Evolutionary conservation across 2,329 filamentous ascomycete genomes (phyloP), one percentile per base, ranked within the genome.

Genomic region (Fusarium lyarnte): DNA sequence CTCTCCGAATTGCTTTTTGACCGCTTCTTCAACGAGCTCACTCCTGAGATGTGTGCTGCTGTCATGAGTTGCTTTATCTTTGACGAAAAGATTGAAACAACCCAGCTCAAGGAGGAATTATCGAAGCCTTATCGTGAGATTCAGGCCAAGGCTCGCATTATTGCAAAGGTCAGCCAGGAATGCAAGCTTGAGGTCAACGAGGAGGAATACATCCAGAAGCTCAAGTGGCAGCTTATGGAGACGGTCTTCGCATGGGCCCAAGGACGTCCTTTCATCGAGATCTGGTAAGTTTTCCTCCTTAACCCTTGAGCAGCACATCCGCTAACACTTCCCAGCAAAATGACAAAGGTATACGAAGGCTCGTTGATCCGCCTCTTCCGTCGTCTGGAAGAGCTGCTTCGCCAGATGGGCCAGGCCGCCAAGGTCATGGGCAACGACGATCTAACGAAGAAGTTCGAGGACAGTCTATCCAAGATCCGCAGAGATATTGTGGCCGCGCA

Each of bases 361-460:
- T 98, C 94, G 65, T 86, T 99, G 69, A 98, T 99, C 77, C 94
- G 96, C 53, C 90, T 98, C 42, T 99, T 99, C 90, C 93, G 96
- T 60, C 93, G 96, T 25, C 87, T 99, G 36, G 96, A 99, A 83
- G 96, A 99, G 84, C 87, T 98, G 64, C 86, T 99, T 39, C 90
- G 96, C 74, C 96, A 99, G 82, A 97, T 98, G 89, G 95, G 93
- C 21, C 93, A 98, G 84, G 96, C 95, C 29, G 90, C 93, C 74
- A 98, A 98, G 85, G 95, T 98, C 71, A 99, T 99, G 96, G 96
- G 96, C 78, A 98, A 93, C 80, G 94, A 97, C 68, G 96, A 98
- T 78, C 86, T 99, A 63, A 93, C 95, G 79, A 89, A 91, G 80
- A 98, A 97, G 84, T 99, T 99, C 79, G 95, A 97, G 78, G 89